phyloP scores from a whole-genome alignment of 345 rosid species.

The Eucalyptus dawsonii region DNA sequence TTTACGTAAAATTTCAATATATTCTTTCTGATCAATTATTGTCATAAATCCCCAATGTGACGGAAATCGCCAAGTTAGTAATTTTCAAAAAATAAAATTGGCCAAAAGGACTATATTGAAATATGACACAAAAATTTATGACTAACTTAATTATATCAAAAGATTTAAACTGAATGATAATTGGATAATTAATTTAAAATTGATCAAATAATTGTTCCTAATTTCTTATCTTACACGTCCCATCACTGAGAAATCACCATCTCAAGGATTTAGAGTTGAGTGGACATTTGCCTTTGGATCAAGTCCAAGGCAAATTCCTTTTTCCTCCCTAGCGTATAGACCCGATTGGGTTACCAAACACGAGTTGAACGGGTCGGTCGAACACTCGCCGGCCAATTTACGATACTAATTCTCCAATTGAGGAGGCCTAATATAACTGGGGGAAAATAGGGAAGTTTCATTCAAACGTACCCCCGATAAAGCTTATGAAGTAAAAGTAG shows the following conservation, averaged over 20 bases:
- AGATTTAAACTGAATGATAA: accelerated
- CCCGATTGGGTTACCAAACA: background rate
- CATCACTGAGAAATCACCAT: background rate
- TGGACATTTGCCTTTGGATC: background rate
- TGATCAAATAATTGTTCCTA: background rate
- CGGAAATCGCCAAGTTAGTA: accelerated
- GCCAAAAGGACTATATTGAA: accelerated
- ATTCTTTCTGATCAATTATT: accelerated
- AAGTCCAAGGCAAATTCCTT: background rate
- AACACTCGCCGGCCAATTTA: background rate
- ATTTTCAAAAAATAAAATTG: background rate
- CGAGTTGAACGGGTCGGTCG: background rate
- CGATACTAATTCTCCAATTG: background rate
- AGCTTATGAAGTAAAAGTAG: background rate
- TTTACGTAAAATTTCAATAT: accelerated
- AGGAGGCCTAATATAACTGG: background rate
- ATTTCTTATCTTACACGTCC: background rate
- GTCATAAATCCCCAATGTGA: no score
- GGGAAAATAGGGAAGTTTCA: background rate
- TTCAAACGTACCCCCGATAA: background rate
- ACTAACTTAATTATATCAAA: accelerated
- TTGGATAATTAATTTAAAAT: accelerated
- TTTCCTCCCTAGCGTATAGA: background rate
- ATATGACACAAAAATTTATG: accelerated
- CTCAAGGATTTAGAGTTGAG: background rate